Base-by-base conservation (phyloP, 75 land plant species). In the Sequoiadendron giganteum region DNA sequence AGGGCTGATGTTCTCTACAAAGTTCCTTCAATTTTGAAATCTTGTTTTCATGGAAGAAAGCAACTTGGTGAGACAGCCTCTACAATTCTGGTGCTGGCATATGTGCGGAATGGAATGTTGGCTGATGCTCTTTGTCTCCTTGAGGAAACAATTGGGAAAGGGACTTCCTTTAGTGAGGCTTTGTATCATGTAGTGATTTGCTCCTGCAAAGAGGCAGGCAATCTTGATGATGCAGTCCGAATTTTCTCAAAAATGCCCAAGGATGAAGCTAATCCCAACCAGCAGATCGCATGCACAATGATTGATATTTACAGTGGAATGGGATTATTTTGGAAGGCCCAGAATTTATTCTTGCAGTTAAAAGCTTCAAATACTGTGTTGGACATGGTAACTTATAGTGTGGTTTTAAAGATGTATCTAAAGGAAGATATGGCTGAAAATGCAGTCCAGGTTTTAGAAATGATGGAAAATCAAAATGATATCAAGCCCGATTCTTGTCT, bases 161-260 rank as follows among this genome's bases (percentile, higher is more conserved):
- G 91, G 70, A 55, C 78, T 68, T 40, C 28, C 84, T 95, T 91
- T 82, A 92, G 94, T 84, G 95, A 94, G 85, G 91, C 91, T 83
- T 76, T 97, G 88, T 96, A 97, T 84, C 99, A 95, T 91, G 82
- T 94, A 30, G 83, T 97, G 43, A 97, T 97, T 56, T 95, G 96
- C 83, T 90, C 92, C 8, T 96, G 96, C 89, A 97, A 95, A 88
- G 97, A 96, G 43, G 91, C 89, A n/a, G 93, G 93, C 52, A 85
- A 84, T 72, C 91, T 80, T 86, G 93, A 91, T 6, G 91, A 90
- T 91, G 99, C 97, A 54, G 86, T 93, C 32, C 89, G 87, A 84
- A 90, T 97, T 61, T 97, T 90, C 85, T 34, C 40, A 55, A 90
- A 92, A 38, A 93, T 97, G 96, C 91, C 92, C 10, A 89, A 80